Evolutionary conservation across 345 rosid genomes (phyloP), one percentile per base, ranked within the genome.

Genomic region (Odontarrhena argentea): DNA sequence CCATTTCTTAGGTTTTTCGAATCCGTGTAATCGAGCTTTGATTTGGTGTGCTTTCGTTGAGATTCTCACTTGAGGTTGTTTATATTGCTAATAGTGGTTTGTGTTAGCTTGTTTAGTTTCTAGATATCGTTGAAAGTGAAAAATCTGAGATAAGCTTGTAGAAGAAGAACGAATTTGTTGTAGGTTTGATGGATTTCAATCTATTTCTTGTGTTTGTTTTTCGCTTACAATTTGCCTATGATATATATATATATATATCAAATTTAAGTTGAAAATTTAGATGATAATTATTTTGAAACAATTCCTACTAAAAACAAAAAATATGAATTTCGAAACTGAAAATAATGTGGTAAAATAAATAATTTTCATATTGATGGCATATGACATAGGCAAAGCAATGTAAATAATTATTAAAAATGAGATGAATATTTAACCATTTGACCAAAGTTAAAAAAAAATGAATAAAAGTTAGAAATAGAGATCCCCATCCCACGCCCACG

Each of bases 401-500:
- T 32, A 32, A 32, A 32, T 32, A 32, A 32, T 32, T 32, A 32
- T 32, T 32, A 32, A 32, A 32, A 32, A 4, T 32, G 4, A 32
- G 55, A 9, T 8, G 46, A 72, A 57, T 65, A 72, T 57, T 72
- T 49, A 32, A 57, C 54, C 45, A 57, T 28, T 72, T 72, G 76
- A 65, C 66, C 34, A 58, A 71, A 55, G 52, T 71, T 30, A 7
- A 59, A 36, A 59, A 24, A 8, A n/a, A 40, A n/a, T 9, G 3
- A 55, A 38, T 8, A 41, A 34, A 48, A 32, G 40, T 50, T 44
- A 57, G 12, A 42, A 49, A 65, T 18, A 28, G 26, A 51, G 51
- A 66, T 67, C 73, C 64, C n/a, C 48, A 53, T 55, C 25, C 63
- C 72, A 73, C 42, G 61, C 71, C 50, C 63, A 71, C 69, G 36